Percentiles rank a stretch among this genome's conserved stretches.
phyloP scores from a whole-genome alignment of 1,284 basidiomycete genomes.

The Ceratobasidium sp. region DNA sequence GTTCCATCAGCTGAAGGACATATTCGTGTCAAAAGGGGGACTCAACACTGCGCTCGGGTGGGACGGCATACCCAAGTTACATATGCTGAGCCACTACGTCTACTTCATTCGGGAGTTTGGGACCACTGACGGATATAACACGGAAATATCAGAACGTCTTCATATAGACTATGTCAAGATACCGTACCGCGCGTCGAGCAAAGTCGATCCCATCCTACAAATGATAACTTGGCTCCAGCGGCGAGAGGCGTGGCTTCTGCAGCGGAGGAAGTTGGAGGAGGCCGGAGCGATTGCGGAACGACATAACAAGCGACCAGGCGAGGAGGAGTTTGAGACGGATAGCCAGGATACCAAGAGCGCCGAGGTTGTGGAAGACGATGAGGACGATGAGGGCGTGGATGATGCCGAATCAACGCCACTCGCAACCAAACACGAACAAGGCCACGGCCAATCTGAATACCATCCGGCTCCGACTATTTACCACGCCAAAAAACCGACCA shows the following conservation, averaged over 20 bases:
- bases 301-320: no score
- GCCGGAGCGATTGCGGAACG: neutral
- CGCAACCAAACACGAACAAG: neutral
- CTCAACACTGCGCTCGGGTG: neutral
- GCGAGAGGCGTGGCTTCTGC: constrained; percentile 1
- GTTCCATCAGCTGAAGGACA: constrained; percentile 48
- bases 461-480: neutral
- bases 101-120: constrained; percentile 26
- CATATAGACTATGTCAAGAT: constrained; percentile 43
- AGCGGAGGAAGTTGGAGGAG: neutral
- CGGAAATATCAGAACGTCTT: no score
- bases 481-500: neutral
- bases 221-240: constrained; percentile 27
- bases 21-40: constrained; percentile 41
- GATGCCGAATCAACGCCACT: neutral
- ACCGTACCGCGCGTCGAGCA: constrained; percentile 31
- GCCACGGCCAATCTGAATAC: neutral
- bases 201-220: constrained; percentile 12
- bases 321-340: no score
- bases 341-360: neutral
- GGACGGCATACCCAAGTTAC: constrained; percentile 40
- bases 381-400: no score
- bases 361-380: neutral
- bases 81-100: no score
- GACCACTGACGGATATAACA: constrained; percentile 37